Base-by-base conservation (phyloP, 305 asterid genomes). In the Fraxinus sp. region DNA sequence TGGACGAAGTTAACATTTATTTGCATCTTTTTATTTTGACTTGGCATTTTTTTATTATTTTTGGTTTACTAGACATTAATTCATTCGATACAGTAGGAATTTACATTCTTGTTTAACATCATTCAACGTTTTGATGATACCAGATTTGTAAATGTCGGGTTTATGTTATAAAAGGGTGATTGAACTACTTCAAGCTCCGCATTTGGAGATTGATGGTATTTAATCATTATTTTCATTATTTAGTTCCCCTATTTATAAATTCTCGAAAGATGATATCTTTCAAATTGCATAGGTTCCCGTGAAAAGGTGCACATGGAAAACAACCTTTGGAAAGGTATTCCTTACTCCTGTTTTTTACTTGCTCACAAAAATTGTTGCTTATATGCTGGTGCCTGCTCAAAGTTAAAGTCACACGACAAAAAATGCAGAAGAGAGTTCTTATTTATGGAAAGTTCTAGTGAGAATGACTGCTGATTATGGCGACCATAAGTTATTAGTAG, bases 131-230 rank as follows among this genome's bases (percentile, higher is more conserved):
- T 16, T 80, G n/a, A 73, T 57, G 11, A 36, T 74, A 52, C 75
- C 80, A 36, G 70, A 64, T 59, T 41, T 37, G 59, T 33, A 2
- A 77, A 70, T 79, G 32, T 81, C 73, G 35, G 26, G 28, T 84
- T 26, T 81, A 39, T 79, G 66, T 84, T 94, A 90, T 87, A 89
- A 98, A 83, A 91, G 83, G 88, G 98, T 97, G 28, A 85, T 93
- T 95, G 37, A 93, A 73, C 87, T 93, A 86, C 97, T 96, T 41
- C 92, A 92, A 91, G 94, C 94, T 83, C 94, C 98, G 57, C 77
- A 92, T 0, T 64, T 96, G 87, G 98, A 93, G 22, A 86, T 80
- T 26, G 89, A 91, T 35, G 94, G 97, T 93, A 83, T n/a, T 86
- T 16, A 39, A 57, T 82, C 75, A 70, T 11, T 30, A 35, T 49